Conservation (phyloP, 1,284 basidiomycete species). For the Malassezia slooffiae region DNA sequence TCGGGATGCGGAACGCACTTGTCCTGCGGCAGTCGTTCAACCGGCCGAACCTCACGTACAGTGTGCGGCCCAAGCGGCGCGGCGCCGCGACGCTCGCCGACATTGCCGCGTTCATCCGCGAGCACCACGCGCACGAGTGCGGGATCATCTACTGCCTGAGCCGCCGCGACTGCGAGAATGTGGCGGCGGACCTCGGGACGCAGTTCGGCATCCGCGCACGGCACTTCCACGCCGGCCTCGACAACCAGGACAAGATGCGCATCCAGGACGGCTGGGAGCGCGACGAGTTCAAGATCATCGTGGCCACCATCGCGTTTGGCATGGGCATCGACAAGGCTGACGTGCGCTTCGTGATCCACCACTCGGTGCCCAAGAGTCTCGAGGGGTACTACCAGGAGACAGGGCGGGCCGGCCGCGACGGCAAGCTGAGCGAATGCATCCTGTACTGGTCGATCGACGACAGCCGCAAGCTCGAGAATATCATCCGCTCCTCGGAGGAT, state of each 20-base stretch:
- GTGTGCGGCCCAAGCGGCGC: slow-evolving; percentile 56
- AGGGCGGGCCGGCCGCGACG: slow-evolving; percentile 70
- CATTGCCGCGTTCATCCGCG: slow-evolving; percentile 64
- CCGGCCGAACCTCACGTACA: slow-evolving; percentile 70
- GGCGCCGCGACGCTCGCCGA: slow-evolving; percentile 54
- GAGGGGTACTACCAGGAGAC: slow-evolving; percentile 73
- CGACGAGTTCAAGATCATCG: slow-evolving; percentile 67
- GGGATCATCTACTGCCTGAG: slow-evolving; percentile 81
- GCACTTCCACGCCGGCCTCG: slow-evolving; percentile 79
- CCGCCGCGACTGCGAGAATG: slow-evolving; percentile 63
- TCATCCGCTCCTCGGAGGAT: slow-evolving; percentile 54
- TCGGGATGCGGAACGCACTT: slow-evolving; percentile 53
- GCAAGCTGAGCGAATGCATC: slow-evolving; percentile 49
- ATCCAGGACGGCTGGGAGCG: slow-evolving; percentile 66
- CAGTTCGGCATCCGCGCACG: slow-evolving; percentile 57
- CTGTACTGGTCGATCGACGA: slow-evolving; percentile 54
- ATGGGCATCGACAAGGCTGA: slow-evolving; percentile 94
- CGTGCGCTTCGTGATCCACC: slow-evolving; percentile 68
- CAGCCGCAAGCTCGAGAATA: slow-evolving; percentile 50
- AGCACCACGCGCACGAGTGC: slow-evolving; percentile 55
- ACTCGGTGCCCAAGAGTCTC: slow-evolving; percentile 59
- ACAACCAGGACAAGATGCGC: slow-evolving; percentile 56
- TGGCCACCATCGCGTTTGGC: slow-evolving; percentile 76
- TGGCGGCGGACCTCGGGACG: slow-evolving; percentile 59
- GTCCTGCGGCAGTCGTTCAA: slow-evolving; percentile 72